Base-by-base conservation (phyloP, 768 basidiomycete genomes). In the Serendipita sp. region DNA sequence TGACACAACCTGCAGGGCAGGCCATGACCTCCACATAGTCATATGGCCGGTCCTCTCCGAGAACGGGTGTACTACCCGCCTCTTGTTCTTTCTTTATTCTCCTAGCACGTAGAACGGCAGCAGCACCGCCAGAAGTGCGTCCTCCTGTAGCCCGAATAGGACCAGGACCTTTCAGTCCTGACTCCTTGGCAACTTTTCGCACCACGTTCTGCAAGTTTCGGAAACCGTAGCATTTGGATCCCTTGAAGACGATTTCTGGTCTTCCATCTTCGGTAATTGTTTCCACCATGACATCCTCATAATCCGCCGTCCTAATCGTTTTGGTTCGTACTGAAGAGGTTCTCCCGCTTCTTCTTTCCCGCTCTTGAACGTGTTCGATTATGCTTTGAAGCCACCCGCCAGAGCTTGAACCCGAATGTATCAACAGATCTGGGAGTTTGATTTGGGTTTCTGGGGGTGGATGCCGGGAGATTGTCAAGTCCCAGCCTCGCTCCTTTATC, bases 11-110 rank as follows among this genome's bases (percentile, higher is more conserved):
- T 0, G 88, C 85, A 0, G 96, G 96, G 76, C 96, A 99, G 38
- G 96, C 96, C 96, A 99, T 98, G 67, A 99, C 92, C 72, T 96
- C 93, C 45, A 95, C 85, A 73, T 92, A 96, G 75, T 95, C 91
- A 72, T 91, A 91, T 47, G 79, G 76, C 66, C 73, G 75, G 63
- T 78, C 72, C 63, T 80, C 78, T 38, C 46, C 65, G 44, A 15
- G 23, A 45, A 71, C 71, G 10, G 73, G 76, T 51, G 69, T 71
- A 4, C 60, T 44, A 2, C 45, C 70, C 68, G 66, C 35, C 65
- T 68, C 65, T 44, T 51, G 70, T 13, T 70, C 63, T 5, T 48
- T 18, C 41, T 45, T 44, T 48, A 38, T 28, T 23, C 63, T 44
- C n/a, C 63, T 34, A 60, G 38, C 48, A 16, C 65, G 68, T 44